These are phyloP conservation scores for Silene vulgaris DNA, from an alignment of 179 eudicot species.

Conservation along the genomic window DNA sequence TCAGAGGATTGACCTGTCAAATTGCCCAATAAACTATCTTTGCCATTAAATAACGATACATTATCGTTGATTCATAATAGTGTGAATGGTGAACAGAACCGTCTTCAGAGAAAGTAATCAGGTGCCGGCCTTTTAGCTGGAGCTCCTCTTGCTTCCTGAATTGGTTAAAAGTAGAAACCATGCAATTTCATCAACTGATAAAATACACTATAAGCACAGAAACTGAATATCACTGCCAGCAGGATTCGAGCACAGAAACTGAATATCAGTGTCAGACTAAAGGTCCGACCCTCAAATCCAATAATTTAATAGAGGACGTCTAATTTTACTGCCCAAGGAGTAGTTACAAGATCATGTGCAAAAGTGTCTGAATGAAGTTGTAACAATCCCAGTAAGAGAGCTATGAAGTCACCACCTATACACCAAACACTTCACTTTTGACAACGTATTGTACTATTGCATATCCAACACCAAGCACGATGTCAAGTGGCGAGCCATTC, in stretches of 20 bases:
- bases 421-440: too few species aligned
- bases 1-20: neutral
- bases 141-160: conserved; percentile 92
- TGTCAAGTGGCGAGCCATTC: too few species aligned
- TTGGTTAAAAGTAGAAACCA: neutral
- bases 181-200: neutral
- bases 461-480: too few species aligned
- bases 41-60: conserved; percentile 10
- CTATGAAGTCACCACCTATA: neutral
- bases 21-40: conserved; percentile 16
- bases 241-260: neutral
- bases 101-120: conserved; percentile 76
- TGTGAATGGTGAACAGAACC: conserved; percentile 13
- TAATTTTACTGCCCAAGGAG: neutral
- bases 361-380: neutral
- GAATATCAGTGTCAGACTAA: neutral
- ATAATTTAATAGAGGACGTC: neutral
- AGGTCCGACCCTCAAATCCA: neutral
- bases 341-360: neutral
- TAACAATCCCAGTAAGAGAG: neutral
- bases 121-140: conserved; percentile 87
- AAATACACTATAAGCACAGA: neutral
- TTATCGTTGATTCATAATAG: conserved; percentile 12
- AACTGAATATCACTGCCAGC: neutral
- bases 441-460: too few species aligned